A percentile compares a stretch with the other conserved stretches of the same genome.
These are phyloP conservation scores for Fistulifera solaris DNA, from an alignment of 108 stramenopile genomes.

Conservation along the genomic window DNA sequence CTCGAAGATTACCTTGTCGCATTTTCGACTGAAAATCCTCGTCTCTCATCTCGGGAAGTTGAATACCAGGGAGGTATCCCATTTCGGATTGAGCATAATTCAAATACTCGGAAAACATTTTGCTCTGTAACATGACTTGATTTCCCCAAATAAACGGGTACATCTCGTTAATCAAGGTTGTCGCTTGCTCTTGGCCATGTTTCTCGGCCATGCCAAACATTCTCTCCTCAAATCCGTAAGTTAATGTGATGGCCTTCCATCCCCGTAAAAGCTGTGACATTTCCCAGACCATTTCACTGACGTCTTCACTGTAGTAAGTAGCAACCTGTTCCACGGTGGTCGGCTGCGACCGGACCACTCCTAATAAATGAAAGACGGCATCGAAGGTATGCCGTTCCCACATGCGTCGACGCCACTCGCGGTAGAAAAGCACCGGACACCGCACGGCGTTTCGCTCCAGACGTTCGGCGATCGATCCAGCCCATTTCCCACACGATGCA, in stretches of 20 bases:
- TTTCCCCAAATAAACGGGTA: slow-evolving; percentile 55
- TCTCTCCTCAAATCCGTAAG: slow-evolving; percentile 79
- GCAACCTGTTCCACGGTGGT: slow-evolving; percentile 70
- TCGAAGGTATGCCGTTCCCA: slow-evolving; percentile 68
- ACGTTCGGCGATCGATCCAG: slow-evolving; percentile 55
- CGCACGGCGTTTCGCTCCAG: slow-evolving; percentile 44
- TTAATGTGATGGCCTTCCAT: slow-evolving; percentile 64
- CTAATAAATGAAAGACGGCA: slow-evolving; percentile 62
- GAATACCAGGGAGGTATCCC: slow-evolving; percentile 33
- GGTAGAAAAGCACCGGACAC: slow-evolving; percentile 63
- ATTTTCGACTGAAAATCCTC: slow-evolving; percentile 22
- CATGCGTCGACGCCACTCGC: slow-evolving; percentile 78
- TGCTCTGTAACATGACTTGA: slow-evolving; percentile 31
- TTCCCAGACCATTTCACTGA: slow-evolving; percentile 76
- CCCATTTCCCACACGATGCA: slow-evolving; percentile 75
- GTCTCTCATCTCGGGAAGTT: slow-evolving; percentile 31
- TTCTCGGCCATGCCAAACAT: slow-evolving; percentile 63
- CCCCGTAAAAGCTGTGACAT: slow-evolving; percentile 55
- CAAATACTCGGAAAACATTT: slow-evolving; percentile 53
- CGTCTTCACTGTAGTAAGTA: slow-evolving; percentile 67
- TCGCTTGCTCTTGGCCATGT: slow-evolving; percentile 35
- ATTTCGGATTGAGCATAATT: slow-evolving; percentile 53
- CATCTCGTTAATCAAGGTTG: slow-evolving; percentile 52
- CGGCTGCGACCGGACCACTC: slow-evolving; percentile 52
- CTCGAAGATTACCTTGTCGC: slow-evolving; percentile 73